Base-by-base conservation (phyloP, 2,329 filamentous ascomycete species). In the Apiospora sp. region DNA sequence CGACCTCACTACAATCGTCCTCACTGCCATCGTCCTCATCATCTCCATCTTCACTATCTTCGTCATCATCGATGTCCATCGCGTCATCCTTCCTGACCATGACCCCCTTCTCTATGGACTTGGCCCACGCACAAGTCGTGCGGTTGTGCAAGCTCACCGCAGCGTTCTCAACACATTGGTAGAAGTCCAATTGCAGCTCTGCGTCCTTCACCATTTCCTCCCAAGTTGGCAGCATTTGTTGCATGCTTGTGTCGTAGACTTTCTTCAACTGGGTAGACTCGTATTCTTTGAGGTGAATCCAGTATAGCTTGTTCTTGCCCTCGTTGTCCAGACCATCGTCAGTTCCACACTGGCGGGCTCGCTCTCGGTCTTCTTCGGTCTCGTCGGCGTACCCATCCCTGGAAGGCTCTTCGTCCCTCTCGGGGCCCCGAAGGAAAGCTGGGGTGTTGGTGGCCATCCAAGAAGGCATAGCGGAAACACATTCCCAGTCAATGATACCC, bases 401-500 rank as follows among this genome's bases (percentile, higher is more conserved):
- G 34, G 76, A 72, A 0, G 83, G 83, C 61, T 81, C 77, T 6
- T 78, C 73, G 49, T 82, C 76, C 22, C 82, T 77, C 6, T n/a
- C 43, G 6, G 68, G 64, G 0, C 83, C 37, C 80, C 67, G 3
- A 14, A 41, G 30, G 58, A 41, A 37, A 14, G 10, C 1, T 4
- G 58, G 58, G 4, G 34, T 4, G 34, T 77, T 70, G 14, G 78
- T 80, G 4, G 80, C 75, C 68, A 77, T 74, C 85, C 84, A 87
- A 19, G 81, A 74, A 8, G 84, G 84, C 71, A 85, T 41, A 1
- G 82, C 75, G 0, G 82, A 84, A 14, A 84, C 81, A 58, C 81
- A 85, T 71, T 86, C 83, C 83, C 83, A 87, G 74, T 86, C 83
- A 4, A 86, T 64, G 0, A 86, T 68, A 5, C 75, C 84, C 0